Evolutionary conservation across 441 rosid species (phyloP).

Genomic region (Erysimum pusillum): DNA sequence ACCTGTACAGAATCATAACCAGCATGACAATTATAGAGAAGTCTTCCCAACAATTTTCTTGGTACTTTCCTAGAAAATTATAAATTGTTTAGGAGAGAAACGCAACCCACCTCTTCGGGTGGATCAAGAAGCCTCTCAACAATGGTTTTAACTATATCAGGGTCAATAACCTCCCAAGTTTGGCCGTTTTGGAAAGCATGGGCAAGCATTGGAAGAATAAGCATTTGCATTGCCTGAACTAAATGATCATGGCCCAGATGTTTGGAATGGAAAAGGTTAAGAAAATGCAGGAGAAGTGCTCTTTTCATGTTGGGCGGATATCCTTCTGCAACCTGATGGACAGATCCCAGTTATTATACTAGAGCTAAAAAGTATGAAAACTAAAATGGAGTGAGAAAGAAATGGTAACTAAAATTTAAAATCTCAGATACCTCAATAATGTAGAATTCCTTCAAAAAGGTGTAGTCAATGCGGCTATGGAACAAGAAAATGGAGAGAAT

Average conservation of each 20-base stretch:
- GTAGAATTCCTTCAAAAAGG: conserved; percentile 98
- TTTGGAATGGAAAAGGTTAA: conserved; percentile 92
- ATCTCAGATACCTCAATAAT: conserved; percentile 84
- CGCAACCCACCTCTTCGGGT: conserved; percentile 94
- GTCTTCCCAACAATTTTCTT: conserved; percentile 1
- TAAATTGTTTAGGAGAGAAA: conserved; percentile 22
- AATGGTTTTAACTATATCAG: conserved; percentile 86
- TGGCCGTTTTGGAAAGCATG: conserved; percentile 95
- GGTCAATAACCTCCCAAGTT: conserved; percentile 98
- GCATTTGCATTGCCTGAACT: conserved; percentile 99
- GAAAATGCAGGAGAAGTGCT: conserved; percentile 90
- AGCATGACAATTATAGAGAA: conserved; percentile 11
- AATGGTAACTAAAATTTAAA: background rate
- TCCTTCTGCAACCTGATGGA: conserved; percentile 93
- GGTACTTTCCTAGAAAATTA: background rate
- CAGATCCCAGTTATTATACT: conserved; percentile 37
- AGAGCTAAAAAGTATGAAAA: conserved; percentile 33
- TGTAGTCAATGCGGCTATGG: conserved; percentile 97
- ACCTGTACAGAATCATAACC: conserved; percentile 21
- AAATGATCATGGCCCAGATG: conserved; percentile 96
- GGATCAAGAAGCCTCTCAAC: conserved; percentile 99
- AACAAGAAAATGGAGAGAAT: conserved; percentile 93
- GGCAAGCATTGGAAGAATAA: conserved; percentile 98
- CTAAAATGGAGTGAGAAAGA: conserved; percentile 11
- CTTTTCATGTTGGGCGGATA: conserved; percentile 89